phyloP scores from a whole-genome alignment of 2,329 filamentous ascomycete species.

The Lojkania enalia region DNA sequence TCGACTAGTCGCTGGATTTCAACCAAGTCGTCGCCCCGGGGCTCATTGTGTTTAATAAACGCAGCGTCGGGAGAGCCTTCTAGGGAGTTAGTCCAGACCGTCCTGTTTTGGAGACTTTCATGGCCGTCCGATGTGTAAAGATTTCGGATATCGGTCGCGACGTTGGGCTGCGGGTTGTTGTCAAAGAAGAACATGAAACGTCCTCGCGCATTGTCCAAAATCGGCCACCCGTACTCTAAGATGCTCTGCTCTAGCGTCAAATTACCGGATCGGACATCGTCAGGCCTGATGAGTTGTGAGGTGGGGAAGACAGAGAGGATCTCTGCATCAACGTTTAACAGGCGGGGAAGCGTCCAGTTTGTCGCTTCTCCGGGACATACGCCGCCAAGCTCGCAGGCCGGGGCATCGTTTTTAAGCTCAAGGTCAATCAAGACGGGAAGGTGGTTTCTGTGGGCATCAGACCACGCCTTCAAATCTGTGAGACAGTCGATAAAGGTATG shows the following conservation, averaged over 20 bases:
- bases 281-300: constrained; percentile 51
- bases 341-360: constrained; percentile 49
- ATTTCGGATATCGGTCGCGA: constrained; percentile 37
- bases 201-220: constrained; percentile 49
- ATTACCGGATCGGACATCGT: constrained; percentile 49
- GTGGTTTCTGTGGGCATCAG: constrained; percentile 47
- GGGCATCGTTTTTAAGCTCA: constrained; percentile 52
- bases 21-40: constrained; percentile 38
- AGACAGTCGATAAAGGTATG: constrained; percentile 53
- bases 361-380: constrained; percentile 47
- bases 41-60: constrained; percentile 56
- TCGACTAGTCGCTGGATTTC: constrained; percentile 51
- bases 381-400: constrained; percentile 38
- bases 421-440: constrained; percentile 56
- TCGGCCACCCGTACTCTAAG: constrained; percentile 54
- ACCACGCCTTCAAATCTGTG: constrained; percentile 50
- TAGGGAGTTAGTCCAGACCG: constrained; percentile 54
- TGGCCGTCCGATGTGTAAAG: constrained; percentile 45
- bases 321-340: constrained; percentile 53
- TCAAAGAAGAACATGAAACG: constrained; percentile 57
- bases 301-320: constrained; percentile 50
- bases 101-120: constrained; percentile 48
- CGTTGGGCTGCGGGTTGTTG: constrained; percentile 47
- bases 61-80: constrained; percentile 53
- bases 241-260: constrained; percentile 53